These are phyloP conservation scores for Kurtzmaniella quercitrusa DNA, from an alignment of 1,139 yeast genomes.

Conservation along the genomic window DNA sequence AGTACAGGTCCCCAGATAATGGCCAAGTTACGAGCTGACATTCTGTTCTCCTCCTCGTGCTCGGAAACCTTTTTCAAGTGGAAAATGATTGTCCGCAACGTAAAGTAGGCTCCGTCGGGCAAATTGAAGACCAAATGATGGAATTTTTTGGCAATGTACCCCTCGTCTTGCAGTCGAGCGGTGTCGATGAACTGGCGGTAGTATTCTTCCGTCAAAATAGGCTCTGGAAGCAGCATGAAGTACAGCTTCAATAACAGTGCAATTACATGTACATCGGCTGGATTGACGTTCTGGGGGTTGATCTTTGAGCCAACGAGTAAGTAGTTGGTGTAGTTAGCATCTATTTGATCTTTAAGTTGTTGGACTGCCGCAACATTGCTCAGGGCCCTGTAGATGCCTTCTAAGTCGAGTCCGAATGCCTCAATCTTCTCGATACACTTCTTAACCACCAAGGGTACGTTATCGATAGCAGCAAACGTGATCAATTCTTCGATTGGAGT, in stretches of 20 bases:
- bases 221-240: conserved; percentile 67
- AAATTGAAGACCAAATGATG: conserved; percentile 85
- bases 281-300: conserved; percentile 44
- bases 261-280: conserved; percentile 69
- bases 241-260: conserved; percentile 69
- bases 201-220: conserved; percentile 56
- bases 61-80: conserved; percentile 76
- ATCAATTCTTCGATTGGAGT: conserved; percentile 71
- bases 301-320: conserved; percentile 40
- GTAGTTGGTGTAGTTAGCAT: conserved; percentile 68
- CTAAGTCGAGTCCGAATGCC: conserved; percentile 73
- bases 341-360: conserved; percentile 68
- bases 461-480: conserved; percentile 75
- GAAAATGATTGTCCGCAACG: conserved; percentile 76
- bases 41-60: conserved; percentile 62
- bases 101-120: conserved; percentile 94
- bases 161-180: conserved; percentile 51
- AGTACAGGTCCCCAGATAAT: conserved; percentile 95
- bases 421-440: conserved; percentile 88
- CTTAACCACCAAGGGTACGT: conserved; percentile 87
- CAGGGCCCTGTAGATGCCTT: conserved; percentile 84
- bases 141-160: conserved; percentile 64
- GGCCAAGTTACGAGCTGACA: conserved; percentile 76
- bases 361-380: conserved; percentile 76
- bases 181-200: conserved; percentile 65